Conservation (phyloP, 2,329 filamentous ascomycete genomes). For the Aspergillus sp. region DNA sequence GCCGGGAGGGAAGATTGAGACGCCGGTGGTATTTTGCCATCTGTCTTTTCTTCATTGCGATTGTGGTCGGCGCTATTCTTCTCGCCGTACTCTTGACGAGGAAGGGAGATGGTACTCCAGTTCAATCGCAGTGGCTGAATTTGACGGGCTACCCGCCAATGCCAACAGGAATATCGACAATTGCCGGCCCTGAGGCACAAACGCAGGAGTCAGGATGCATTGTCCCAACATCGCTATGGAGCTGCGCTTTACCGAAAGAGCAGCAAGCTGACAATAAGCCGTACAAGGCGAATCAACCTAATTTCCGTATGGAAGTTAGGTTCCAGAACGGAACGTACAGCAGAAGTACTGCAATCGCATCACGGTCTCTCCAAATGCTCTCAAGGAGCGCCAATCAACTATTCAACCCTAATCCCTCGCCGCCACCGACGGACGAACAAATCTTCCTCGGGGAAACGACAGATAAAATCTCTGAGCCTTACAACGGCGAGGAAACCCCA, state of each 20-base stretch:
- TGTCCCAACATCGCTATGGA: constrained; percentile 74
- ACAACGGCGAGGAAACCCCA: constrained; percentile 81
- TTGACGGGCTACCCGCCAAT: constrained; percentile 83
- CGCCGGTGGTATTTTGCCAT: constrained; percentile 61
- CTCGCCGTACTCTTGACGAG: constrained; percentile 58
- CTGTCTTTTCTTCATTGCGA: constrained; percentile 50
- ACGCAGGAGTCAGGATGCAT: constrained; percentile 69
- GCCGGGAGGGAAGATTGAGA: constrained; percentile 63
- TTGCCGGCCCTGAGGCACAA: constrained; percentile 70
- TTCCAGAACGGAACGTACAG: constrained; percentile 56
- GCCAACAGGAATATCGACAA: constrained; percentile 76
- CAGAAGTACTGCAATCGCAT: constrained; percentile 61
- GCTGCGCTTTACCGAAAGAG: constrained; percentile 79
- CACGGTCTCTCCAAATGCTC: constrained; percentile 32
- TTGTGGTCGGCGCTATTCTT: constrained; percentile 59
- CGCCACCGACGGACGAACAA: constrained; percentile 64
- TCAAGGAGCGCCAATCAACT: constrained; percentile 31
- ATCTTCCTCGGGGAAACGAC: constrained; percentile 83
- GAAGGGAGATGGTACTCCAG: constrained; percentile 41
- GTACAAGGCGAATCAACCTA: constrained; percentile 68
- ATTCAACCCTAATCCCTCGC: constrained; percentile 47
- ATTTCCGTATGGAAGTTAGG: constrained; percentile 74
- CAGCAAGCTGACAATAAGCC: constrained; percentile 64
- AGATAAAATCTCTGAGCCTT: constrained; percentile 68
- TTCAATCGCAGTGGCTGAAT: constrained; percentile 71